Base-by-base conservation (phyloP, 495 filamentous ascomycete species). In the Penicillium riverlandense region DNA sequence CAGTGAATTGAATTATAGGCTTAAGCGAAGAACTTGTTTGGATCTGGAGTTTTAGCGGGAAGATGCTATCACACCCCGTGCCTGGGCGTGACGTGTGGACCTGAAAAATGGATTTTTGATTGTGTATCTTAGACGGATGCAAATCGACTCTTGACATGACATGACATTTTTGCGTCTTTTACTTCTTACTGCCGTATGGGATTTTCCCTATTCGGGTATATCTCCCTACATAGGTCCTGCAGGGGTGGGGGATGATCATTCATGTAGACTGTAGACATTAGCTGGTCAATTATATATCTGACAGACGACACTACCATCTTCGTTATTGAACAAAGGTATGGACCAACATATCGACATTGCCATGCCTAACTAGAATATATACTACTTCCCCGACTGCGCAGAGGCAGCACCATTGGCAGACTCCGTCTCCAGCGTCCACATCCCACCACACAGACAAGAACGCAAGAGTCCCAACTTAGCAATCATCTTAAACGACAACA, bases 61-160 rank as follows among this genome's bases (percentile, higher is more conserved):
- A 56, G 53, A 56, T 45, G 53, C 44, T 54, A 41, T 53, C 55
- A 52, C 52, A 54, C 54, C 57, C 58, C 58, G 57, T 54, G 58
- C 57, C 56, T 54, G 49, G 55, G 53, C 47, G 56, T 62, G 55
- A 63, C 53, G 56, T 57, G 53, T 66, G 61, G 53, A 57, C 55
- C 55, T 49, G 48, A 60, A 62, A 59, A 69, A 62, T 62, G 60
- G 52, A 61, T 53, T 48, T 22, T 62, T 58, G 58, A 59, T 63
- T 62, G 52, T 69, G 67, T 69, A 67, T 67, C 67, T 67, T 68
- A 58, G 57, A 54, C 58, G 53, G 65, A 66, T 71, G 67, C 67
- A 66, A 60, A 60, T 68, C 61, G 63, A 62, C 61, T 54, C 57
- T 65, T 70, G 63, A 66, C 62, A 68, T 68, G 64, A 68, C 59